Conservation (phyloP, 805 yeast species). For the Tetrapisispora nanseiensis region DNA sequence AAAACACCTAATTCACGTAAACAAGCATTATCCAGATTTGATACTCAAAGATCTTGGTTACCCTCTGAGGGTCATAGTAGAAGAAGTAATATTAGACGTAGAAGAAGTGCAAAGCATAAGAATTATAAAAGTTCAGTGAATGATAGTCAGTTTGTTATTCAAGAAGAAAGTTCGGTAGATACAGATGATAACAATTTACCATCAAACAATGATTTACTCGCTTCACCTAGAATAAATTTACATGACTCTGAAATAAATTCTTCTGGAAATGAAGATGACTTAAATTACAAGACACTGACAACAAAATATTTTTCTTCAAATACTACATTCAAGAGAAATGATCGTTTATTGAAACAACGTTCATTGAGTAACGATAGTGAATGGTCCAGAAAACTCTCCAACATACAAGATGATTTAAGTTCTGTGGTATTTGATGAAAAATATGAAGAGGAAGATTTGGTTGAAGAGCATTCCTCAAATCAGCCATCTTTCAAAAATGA, state of each 20-base stretch:
- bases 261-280: neutral
- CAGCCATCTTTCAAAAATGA: neutral
- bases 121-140: slow-evolving; percentile 11
- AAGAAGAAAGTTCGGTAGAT: slow-evolving; percentile 23
- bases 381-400: neutral
- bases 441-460: neutral
- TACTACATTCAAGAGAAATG: neutral
- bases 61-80: slow-evolving; percentile 10
- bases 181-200: neutral
- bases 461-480: neutral
- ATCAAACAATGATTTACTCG: neutral
- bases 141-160: slow-evolving; percentile 22
- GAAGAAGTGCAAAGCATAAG: slow-evolving; percentile 19
- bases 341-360: neutral
- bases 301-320: neutral
- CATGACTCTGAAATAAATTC: slow-evolving; percentile 1
- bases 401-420: neutral
- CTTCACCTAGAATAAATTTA: neutral
- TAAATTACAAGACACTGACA: neutral
- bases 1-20: slow-evolving; percentile 10
- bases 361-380: slow-evolving; percentile 6
- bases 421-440: neutral
- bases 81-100: slow-evolving; percentile 8
- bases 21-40: slow-evolving; percentile 18
- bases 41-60: slow-evolving; percentile 12